Evolutionary conservation across 371 early-diverging fungal genomes (phyloP).

Genomic region (Mortierella sp.): DNA sequence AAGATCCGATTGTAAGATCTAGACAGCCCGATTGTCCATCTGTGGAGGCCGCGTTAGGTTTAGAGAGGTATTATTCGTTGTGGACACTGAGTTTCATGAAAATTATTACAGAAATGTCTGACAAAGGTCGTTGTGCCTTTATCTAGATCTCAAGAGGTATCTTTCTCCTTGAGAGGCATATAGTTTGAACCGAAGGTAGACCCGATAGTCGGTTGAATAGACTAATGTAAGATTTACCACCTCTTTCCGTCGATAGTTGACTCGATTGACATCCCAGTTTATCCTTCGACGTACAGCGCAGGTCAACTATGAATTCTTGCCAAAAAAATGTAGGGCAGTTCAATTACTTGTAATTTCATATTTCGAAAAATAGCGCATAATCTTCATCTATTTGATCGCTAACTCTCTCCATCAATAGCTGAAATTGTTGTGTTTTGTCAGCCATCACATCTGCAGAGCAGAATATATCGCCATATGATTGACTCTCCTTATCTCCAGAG

Average conservation of each 20-base stretch:
- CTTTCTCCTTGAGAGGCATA: not conserved
- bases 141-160: conserved; percentile 39
- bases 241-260: conserved; percentile 58
- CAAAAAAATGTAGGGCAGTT: conserved; percentile 60
- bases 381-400: not conserved
- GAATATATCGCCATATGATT: conserved; percentile 60
- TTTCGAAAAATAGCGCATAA: not conserved
- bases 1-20: conserved; percentile 63
- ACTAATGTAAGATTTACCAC: not conserved
- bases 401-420: conserved; percentile 17
- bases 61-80: conserved; percentile 46
- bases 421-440: conserved; percentile 66
- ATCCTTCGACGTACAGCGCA: conserved; percentile 68
- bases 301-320: conserved; percentile 69
- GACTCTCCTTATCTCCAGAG: conserved; percentile 49
- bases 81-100: not conserved
- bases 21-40: conserved; percentile 56
- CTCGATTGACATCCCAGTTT: conserved; percentile 64
- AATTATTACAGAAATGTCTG: not conserved
- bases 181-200: too few relatives aligned
- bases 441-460: conserved; percentile 57
- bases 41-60: conserved; percentile 60
- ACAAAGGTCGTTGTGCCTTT: not conserved
- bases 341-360: not conserved
- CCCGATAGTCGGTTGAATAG: too few relatives aligned